Evolutionary conservation across 345 rosid species (phyloP).

Genomic region (Populus simonii): DNA sequence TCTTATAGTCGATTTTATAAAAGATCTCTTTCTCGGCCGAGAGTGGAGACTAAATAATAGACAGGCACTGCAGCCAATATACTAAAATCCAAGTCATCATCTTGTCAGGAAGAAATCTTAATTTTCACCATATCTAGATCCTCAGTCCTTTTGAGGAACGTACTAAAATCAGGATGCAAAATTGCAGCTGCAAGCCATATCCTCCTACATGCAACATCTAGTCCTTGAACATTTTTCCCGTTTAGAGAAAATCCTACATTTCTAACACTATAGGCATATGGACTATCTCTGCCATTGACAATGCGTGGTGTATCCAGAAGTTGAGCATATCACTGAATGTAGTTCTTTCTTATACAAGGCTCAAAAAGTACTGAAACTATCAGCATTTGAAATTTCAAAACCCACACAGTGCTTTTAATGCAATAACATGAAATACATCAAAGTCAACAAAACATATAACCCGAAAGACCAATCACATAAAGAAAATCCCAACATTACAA

Average conservation of each 20-base stretch:
- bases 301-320: background rate
- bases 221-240: background rate
- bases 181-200: background rate
- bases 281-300: background rate
- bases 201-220: background rate
- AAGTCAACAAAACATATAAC: background rate
- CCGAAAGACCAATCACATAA: constrained; percentile 3
- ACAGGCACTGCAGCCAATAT: background rate
- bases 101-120: background rate
- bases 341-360: background rate
- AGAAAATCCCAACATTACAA: constrained; percentile 24
- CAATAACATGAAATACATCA: background rate
- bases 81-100: constrained; percentile 6
- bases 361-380: background rate
- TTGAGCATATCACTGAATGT: background rate
- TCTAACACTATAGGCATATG: background rate
- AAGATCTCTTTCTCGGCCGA: background rate
- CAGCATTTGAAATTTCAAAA: background rate
- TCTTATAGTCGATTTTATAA: background rate
- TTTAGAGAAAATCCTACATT: background rate
- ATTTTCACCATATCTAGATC: background rate
- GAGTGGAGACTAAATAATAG: no score
- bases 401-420: background rate
- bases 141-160: background rate
- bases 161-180: background rate